Percentiles rank a stretch among this genome's conserved stretches.
Evolutionary conservation across 352 stramenopile genomes (phyloP).

Genomic region (Globisporangium viniferum): DNA sequence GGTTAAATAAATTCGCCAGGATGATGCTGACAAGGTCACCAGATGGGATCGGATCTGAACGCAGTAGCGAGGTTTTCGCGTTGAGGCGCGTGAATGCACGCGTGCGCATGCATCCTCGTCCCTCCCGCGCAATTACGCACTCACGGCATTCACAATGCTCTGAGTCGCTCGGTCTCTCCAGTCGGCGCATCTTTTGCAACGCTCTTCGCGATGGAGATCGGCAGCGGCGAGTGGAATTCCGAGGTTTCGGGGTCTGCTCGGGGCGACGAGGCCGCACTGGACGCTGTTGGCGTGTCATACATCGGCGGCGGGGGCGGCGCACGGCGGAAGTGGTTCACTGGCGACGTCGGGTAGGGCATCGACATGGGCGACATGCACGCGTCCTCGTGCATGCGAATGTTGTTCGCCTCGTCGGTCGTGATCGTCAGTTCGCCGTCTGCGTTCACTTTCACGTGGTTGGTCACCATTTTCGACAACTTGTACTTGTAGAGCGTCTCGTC

Average conservation of each 20-base stretch:
- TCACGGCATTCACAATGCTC: not conserved
- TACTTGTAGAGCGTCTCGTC: constrained; percentile 59
- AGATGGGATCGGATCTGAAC: not conserved
- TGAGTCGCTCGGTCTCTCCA: not conserved
- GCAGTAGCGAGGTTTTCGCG: not conserved
- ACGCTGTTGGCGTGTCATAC: constrained; percentile 23
- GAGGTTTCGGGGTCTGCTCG: constrained; percentile 2
- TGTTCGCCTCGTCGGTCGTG: constrained; percentile 41
- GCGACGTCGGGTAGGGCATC: constrained; percentile 56
- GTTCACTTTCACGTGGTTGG: constrained; percentile 50
- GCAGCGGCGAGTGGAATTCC: not conserved
- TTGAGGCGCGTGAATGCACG: not conserved
- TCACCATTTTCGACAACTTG: constrained; percentile 63
- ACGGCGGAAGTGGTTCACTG: constrained; percentile 63
- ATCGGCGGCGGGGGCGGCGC: constrained; percentile 30
- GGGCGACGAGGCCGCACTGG: constrained; percentile 33
- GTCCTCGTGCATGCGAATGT: constrained; percentile 48
- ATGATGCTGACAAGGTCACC: not conserved
- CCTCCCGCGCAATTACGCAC: not conserved
- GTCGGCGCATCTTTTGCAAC: not conserved
- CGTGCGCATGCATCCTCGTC: no score
- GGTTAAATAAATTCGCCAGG: not conserved
- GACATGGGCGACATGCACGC: constrained; percentile 42
- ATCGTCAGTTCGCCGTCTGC: constrained; percentile 40
- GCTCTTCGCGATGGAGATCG: constrained; percentile 3